These are phyloP conservation scores for Chlamydomonas sp. DNA, from an alignment of 139 green algal genomes.

Conservation along the genomic window DNA sequence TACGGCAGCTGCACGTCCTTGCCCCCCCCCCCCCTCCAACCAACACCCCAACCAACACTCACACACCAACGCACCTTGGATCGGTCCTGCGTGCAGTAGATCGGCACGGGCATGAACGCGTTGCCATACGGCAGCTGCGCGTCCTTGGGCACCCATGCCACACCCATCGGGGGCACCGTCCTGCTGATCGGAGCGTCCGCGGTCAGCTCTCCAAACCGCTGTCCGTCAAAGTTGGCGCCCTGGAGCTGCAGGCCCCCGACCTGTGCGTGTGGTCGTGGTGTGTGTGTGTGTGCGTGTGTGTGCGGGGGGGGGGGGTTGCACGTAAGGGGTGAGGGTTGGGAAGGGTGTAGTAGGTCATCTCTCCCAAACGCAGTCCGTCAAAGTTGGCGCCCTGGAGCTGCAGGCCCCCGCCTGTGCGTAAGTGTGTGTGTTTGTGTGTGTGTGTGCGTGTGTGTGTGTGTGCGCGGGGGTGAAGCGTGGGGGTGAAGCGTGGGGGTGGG, in stretches of 20 bases:
- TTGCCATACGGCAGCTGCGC: slow-evolving; percentile 23
- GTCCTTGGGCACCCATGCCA: slow-evolving; percentile 48
- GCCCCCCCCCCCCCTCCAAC: no score
- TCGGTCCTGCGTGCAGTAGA: slow-evolving; percentile 32
- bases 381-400: slow-evolving; percentile 34
- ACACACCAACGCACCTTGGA: no score
- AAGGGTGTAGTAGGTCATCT: no score
- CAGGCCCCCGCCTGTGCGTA: slow-evolving; percentile 20
- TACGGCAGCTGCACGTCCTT: slow-evolving; percentile 27
- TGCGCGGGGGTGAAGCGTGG: no score
- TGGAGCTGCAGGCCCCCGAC: slow-evolving; percentile 26
- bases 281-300: no score
- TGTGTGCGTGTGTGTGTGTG: no score
- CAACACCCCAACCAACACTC: no score
- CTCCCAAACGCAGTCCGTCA: slow-evolving; percentile 26
- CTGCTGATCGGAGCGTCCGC: slow-evolving; percentile 28
- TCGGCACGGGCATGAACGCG: slow-evolving; percentile 32
- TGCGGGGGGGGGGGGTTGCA: no score
- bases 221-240: slow-evolving; percentile 33
- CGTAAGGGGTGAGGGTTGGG: no score
- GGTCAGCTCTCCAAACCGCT: slow-evolving; percentile 22
- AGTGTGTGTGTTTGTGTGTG: no score
- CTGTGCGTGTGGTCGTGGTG: no score
- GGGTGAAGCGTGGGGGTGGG: no score
- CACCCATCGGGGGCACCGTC: slow-evolving; percentile 24